These are phyloP conservation scores for Styphnolobium japonicum DNA, from an alignment of 306 rosid genomes.

Conservation along the genomic window DNA sequence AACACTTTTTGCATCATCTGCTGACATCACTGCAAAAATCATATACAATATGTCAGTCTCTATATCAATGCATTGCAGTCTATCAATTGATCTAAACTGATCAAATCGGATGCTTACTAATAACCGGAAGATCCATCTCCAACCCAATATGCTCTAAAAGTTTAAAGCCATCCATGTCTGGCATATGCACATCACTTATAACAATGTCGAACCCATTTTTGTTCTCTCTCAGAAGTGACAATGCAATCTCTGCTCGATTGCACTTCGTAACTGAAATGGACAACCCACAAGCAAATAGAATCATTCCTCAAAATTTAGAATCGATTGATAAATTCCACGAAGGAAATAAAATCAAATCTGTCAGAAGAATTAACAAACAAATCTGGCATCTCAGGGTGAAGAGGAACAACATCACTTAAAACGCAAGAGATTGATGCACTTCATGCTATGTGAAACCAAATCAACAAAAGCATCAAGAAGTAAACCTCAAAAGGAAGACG, in stretches of 20 bases:
- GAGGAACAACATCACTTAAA: slow-evolving; percentile 10
- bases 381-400: slow-evolving; percentile 18
- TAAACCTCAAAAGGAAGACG: not conserved
- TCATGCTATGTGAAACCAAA: slow-evolving; percentile 5
- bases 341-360: slow-evolving; percentile 14
- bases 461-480: slow-evolving; percentile 7
- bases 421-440: not conserved
- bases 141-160: slow-evolving; percentile 86
- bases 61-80: slow-evolving; percentile 3
- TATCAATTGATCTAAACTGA: not conserved
- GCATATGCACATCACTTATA: slow-evolving; percentile 97
- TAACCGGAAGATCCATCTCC: slow-evolving; percentile 98
- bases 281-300: slow-evolving; percentile 16
- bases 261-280: slow-evolving; percentile 73
- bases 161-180: slow-evolving; percentile 98
- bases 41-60: slow-evolving; percentile 5
- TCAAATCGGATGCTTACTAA: slow-evolving; percentile 54
- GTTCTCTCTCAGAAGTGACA: slow-evolving; percentile 72
- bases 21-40: slow-evolving; percentile 85
- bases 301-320: slow-evolving; percentile 12
- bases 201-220: slow-evolving; percentile 85
- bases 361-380: slow-evolving; percentile 21
- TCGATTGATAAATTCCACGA: not conserved
- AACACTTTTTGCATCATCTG: slow-evolving; percentile 79
- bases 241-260: slow-evolving; percentile 75